Evolutionary conservation across 2,329 filamentous ascomycete genomes (phyloP).

Genomic region (Alternaria sp.): DNA sequence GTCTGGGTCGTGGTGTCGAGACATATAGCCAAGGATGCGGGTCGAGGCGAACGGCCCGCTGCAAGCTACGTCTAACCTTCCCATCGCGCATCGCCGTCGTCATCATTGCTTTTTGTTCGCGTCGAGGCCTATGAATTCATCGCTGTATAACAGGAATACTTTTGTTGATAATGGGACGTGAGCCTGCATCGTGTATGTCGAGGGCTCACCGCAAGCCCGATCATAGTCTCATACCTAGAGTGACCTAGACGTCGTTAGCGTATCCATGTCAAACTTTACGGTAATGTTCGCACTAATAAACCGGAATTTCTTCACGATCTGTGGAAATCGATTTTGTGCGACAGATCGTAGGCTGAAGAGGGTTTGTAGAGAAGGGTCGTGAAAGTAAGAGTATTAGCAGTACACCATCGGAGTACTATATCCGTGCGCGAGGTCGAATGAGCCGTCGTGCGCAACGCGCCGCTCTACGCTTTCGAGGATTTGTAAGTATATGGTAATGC

Average conservation of each 20-base stretch:
- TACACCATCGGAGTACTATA: not conserved
- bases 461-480: not conserved
- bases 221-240: not conserved
- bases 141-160: not conserved
- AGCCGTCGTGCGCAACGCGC: not conserved
- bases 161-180: not conserved
- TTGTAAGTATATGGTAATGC: not conserved
- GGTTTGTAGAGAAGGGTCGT: not conserved
- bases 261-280: not conserved
- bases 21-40: not conserved
- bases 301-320: not conserved
- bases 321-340: not conserved
- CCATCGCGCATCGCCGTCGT: not conserved
- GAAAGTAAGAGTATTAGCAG: not conserved
- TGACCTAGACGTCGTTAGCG: not conserved
- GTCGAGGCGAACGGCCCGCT: conserved; percentile 1
- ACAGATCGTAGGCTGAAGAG: not conserved
- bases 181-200: not conserved
- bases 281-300: not conserved
- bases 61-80: not conserved
- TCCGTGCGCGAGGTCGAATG: not conserved
- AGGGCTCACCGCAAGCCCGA: not conserved
- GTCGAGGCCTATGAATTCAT: not conserved
- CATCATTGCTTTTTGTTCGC: not conserved
- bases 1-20: not conserved